Evolutionary conservation across 2,329 filamentous ascomycete species (phyloP), one percentile per base, ranked within the genome.

Genomic region (Xylaria sp.): DNA sequence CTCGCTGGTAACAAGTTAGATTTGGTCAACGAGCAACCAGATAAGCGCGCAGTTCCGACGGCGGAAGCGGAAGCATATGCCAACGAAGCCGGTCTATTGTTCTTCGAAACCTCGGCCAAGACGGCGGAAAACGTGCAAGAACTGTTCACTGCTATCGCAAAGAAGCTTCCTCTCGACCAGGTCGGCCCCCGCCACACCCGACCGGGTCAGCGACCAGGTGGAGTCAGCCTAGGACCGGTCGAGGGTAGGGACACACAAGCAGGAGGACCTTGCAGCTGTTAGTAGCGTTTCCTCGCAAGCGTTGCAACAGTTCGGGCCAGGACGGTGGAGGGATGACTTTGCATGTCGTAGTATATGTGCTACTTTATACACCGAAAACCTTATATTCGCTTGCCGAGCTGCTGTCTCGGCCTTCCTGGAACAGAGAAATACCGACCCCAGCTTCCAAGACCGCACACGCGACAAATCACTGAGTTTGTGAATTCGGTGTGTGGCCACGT

Each of bases 91-190:
- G 94, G 94, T 51, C 89, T 99, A 6, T 88, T 99, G 63, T 99
- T 99, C 87, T 99, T 99, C 81, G 96, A 99, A 83, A 99, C 96
- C 3, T 98, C 94, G 12, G 96, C 96, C 74, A 99, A 99, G 87
- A 97, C 95, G 46, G 92, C 94, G 67, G 94, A 97, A 83, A 99
- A 99, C 77, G 96, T 99, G 65, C 89, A 91, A 78, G 96, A 98
- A 76, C 87, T 99, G 63, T 99, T 99, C 83, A 98, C 95, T 51
- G 94, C 94, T 67, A 98, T 99, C 80, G 96, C 96, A 71, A 97
- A 95, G 91, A 98, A 97, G 84, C 87, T 99, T 73, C 96, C 96
- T 39, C 90, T 98, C 75, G 96, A 99, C 79, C 96, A 98, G 83
- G 94, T 91, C 60, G 95, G 94, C n/a, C 94, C 95, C 72, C 90